These are phyloP conservation scores for Penicillium malachiteum DNA, from an alignment of 495 filamentous ascomycete species.

Conservation along the genomic window DNA sequence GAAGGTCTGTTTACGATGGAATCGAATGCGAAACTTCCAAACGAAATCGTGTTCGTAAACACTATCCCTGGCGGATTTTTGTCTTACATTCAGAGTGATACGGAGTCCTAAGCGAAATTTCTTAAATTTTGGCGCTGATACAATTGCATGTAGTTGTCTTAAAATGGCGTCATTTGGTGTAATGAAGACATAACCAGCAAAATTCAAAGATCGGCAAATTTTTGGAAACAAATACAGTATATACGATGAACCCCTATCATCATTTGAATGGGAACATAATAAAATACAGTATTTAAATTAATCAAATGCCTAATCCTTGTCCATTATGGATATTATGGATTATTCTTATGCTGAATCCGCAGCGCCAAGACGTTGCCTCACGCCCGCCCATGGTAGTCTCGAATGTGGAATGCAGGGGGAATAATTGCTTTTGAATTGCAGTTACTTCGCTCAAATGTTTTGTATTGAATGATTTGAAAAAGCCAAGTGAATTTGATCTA, in stretches of 20 bases:
- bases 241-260: no score
- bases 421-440: not conserved
- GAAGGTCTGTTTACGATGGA: no score
- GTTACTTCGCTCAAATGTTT: not conserved
- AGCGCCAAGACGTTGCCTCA: no score
- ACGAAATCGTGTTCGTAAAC: not conserved
- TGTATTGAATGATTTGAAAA: not conserved
- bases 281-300: no score
- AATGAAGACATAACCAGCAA: not conserved
- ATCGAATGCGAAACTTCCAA: not conserved
- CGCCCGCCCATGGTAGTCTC: no score
- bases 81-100: not conserved
- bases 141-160: constrained; percentile 4
- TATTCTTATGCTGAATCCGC: no score
- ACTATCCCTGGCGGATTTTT: not conserved
- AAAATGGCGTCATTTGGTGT: constrained; percentile 12
- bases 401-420: no score
- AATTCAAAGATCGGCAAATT: not conserved
- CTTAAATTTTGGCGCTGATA: not conserved
- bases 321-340: no score
- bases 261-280: no score
- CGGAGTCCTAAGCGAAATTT: no score
- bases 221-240: no score
- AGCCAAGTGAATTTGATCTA: not conserved
- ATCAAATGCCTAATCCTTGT: no score